A percentile compares a stretch with the other conserved stretches of the same genome.
Conservation (phyloP, 768 basidiomycete species). For the Rubroboletus satanas region DNA sequence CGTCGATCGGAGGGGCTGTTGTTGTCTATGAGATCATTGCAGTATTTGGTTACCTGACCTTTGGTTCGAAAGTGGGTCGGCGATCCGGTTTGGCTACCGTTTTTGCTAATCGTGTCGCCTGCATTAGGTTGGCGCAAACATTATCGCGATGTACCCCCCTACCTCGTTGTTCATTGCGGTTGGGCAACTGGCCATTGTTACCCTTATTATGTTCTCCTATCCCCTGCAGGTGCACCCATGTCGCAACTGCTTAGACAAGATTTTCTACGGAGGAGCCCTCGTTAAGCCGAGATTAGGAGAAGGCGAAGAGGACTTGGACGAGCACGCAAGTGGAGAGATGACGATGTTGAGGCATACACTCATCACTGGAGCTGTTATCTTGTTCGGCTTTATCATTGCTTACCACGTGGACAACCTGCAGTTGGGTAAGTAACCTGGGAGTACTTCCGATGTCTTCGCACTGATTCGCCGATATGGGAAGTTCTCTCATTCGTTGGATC, state of each 20-base stretch:
- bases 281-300: conserved; percentile 40
- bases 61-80: conserved; percentile 72
- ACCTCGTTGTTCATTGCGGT: conserved; percentile 90
- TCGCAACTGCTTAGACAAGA: conserved; percentile 86
- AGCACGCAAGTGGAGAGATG: conserved; percentile 61
- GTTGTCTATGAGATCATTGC: conserved; percentile 86
- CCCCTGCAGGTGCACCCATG: conserved; percentile 94
- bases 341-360: conserved; percentile 60
- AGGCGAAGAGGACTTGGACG: conserved; percentile 49
- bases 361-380: conserved; percentile 65
- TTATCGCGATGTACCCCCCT: conserved; percentile 91
- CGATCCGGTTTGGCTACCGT: neutral
- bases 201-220: conserved; percentile 89
- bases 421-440: conserved; percentile 49
- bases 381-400: conserved; percentile 64
- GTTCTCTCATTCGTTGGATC: conserved; percentile 96
- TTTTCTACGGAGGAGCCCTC: conserved; percentile 52
- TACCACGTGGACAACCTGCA: conserved; percentile 76
- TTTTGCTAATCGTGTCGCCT: conserved; percentile 1
- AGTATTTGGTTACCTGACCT: conserved; percentile 88
- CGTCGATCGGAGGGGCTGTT: conserved; percentile 82
- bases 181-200: conserved; percentile 89
- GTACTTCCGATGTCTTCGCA: neutral
- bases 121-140: conserved; percentile 77
- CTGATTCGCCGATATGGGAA: conserved; percentile 31